Conservation (phyloP, 805 yeast species). For the Monosporozyma servazzii region DNA sequence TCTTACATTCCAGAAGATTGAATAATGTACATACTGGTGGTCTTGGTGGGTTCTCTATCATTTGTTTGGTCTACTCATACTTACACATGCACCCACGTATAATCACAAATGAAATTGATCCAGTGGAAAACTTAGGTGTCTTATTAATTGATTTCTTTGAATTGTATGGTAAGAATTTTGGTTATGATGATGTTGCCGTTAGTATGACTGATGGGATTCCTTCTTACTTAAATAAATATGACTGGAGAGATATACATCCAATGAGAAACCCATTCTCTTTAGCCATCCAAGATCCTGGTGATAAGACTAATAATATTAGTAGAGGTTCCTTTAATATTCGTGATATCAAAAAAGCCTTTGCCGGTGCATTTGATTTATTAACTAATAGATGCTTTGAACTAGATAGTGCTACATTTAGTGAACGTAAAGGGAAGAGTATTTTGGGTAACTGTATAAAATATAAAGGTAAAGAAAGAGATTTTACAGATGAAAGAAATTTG, state of each 20-base stretch:
- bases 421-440: conserved; percentile 61
- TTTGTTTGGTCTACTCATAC: conserved; percentile 75
- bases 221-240: conserved; percentile 49
- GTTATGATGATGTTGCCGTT: conserved; percentile 70
- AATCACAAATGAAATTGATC: conserved; percentile 53
- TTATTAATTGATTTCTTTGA: conserved; percentile 86
- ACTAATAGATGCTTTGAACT: conserved; percentile 68
- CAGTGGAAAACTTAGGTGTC: conserved; percentile 73
- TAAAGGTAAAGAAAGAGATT: conserved; percentile 66
- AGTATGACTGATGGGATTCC: conserved; percentile 50
- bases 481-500: conserved; percentile 59
- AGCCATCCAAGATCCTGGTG: conserved; percentile 85
- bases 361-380: conserved; percentile 76
- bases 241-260: conserved; percentile 42
- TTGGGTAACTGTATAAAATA: conserved; percentile 72
- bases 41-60: conserved; percentile 88
- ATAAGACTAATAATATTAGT: conserved; percentile 71
- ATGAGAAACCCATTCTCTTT: conserved; percentile 49
- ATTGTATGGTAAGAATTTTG: conserved; percentile 81
- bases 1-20: conserved; percentile 63
- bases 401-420: conserved; percentile 54
- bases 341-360: conserved; percentile 75
- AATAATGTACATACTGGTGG: conserved; percentile 92
- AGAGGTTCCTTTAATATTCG: conserved; percentile 75
- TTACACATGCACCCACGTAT: conserved; percentile 71